Percentiles rank a stretch among this genome's conserved stretches.
phyloP scores from a whole-genome alignment of 495 filamentous ascomycete species.

The Pyronema domesticum region DNA sequence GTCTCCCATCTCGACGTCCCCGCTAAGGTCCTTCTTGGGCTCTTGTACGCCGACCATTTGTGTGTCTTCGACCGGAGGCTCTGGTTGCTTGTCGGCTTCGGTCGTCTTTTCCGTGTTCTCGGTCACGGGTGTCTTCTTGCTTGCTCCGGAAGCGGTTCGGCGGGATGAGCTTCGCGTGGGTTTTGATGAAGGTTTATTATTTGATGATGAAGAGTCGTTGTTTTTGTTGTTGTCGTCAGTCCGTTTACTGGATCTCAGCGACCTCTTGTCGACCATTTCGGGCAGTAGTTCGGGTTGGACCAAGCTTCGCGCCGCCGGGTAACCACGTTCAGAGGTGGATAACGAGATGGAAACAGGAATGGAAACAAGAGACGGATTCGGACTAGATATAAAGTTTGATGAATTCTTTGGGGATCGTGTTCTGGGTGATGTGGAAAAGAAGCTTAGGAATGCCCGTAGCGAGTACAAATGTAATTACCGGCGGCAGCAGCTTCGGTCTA shows the following conservation, averaged over 20 bases:
- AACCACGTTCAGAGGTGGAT: neutral
- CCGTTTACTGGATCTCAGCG: slow-evolving; percentile 22
- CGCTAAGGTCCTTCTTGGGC: neutral
- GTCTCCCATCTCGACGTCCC: slow-evolving; percentile 12
- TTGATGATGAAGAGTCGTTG: slow-evolving; percentile 17
- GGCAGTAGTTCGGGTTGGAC: neutral
- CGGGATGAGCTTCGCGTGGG: neutral
- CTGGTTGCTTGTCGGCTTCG: neutral
- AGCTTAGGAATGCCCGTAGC: too few relatives aligned
- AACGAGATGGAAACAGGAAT: neutral
- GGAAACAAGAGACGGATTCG: neutral
- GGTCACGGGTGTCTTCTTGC: slow-evolving; percentile 1
- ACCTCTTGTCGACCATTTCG: slow-evolving; percentile 24
- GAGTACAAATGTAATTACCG: too few relatives aligned
- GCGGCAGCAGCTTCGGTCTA: too few relatives aligned
- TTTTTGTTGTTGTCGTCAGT: slow-evolving; percentile 15
- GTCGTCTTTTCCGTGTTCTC: slow-evolving; percentile 1
- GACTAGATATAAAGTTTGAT: too few relatives aligned
- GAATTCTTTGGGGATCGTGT: too few relatives aligned
- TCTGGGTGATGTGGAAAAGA: too few relatives aligned
- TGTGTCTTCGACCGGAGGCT: slow-evolving; percentile 3
- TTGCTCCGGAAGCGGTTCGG: slow-evolving; percentile 8
- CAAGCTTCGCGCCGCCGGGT: slow-evolving; percentile 1
- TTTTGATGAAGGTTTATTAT: slow-evolving; percentile 8
- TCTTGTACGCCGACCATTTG: slow-evolving; percentile 9